Percentiles rank a stretch among this genome's conserved stretches.
These are phyloP conservation scores for Physaria fendleri DNA, from an alignment of 345 rosid genomes.

Conservation along the genomic window DNA sequence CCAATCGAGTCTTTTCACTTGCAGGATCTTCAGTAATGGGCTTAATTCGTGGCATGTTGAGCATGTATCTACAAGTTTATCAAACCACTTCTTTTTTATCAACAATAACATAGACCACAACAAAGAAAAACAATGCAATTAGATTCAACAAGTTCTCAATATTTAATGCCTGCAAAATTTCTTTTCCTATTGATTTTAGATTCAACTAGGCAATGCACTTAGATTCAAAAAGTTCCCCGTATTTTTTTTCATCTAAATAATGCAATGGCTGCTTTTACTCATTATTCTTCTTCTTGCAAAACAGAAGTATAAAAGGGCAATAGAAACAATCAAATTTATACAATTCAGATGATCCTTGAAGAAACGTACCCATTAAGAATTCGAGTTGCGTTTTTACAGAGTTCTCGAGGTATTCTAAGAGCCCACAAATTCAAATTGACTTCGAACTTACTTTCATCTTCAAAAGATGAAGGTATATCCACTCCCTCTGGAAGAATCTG, in stretches of 20 bases:
- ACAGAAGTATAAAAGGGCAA: no score
- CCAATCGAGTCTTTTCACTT: slow-evolving; percentile 49
- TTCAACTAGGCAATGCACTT: background rate
- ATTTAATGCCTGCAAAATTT: no score
- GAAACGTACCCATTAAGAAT: slow-evolving; percentile 62
- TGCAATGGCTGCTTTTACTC: background rate
- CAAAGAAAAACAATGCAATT: background rate
- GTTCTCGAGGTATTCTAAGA: slow-evolving; percentile 76
- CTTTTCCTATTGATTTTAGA: no score
- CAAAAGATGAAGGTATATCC: slow-evolving; percentile 93
- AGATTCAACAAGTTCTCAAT: background rate
- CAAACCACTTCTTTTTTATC: slow-evolving; percentile 5
- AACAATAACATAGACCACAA: background rate
- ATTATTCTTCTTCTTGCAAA: no score
- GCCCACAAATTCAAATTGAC: slow-evolving; percentile 67
- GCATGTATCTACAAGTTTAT: slow-evolving; percentile 53
- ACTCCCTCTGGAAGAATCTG: slow-evolving; percentile 82
- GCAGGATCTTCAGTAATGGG: slow-evolving; percentile 77
- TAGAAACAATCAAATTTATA: background rate
- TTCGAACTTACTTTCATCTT: slow-evolving; percentile 76
- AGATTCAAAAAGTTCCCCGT: background rate
- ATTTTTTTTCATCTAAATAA: background rate
- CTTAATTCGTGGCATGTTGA: slow-evolving; percentile 72
- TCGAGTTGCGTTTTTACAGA: slow-evolving; percentile 54
- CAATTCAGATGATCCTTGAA: background rate